phyloP scores from a whole-genome alignment of 1,139 yeast genomes.

The Arxiozyma slooffiae region DNA sequence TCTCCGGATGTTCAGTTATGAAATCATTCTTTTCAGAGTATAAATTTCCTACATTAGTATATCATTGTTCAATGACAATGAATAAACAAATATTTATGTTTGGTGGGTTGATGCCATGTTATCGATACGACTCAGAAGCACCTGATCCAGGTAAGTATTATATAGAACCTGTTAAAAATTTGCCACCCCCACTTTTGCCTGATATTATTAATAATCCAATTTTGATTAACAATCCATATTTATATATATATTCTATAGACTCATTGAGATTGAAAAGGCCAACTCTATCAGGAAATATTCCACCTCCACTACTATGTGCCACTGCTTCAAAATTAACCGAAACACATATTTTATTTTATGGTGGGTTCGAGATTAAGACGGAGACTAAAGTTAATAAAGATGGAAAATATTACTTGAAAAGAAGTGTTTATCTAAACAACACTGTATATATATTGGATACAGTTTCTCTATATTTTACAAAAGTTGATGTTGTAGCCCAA shows the following conservation, averaged over 20 bases:
- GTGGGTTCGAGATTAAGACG: conserved; percentile 38
- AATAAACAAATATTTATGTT: conserved; percentile 31
- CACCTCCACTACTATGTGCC: conserved; percentile 36
- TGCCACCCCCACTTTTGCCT: conserved; percentile 39
- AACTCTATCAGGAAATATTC: conserved; percentile 31
- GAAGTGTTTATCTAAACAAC: conserved; percentile 32
- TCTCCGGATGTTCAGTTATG: conserved; percentile 18
- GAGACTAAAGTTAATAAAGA: conserved; percentile 23
- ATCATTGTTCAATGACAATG: conserved; percentile 35
- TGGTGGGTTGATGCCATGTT: conserved; percentile 36
- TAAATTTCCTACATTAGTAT: conserved; percentile 33
- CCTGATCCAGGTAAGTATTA: conserved; percentile 32
- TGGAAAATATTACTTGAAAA: conserved; percentile 29
- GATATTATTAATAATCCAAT: conserved; percentile 34
- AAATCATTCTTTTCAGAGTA: conserved; percentile 34
- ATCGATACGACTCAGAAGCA: conserved; percentile 28
- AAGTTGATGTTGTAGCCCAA: conserved; percentile 34
- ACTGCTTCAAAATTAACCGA: conserved; percentile 33
- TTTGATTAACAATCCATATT: conserved; percentile 30
- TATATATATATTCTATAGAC: conserved; percentile 32
- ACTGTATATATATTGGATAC: conserved; percentile 38
- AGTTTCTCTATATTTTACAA: conserved; percentile 31
- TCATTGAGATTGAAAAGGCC: conserved; percentile 31
- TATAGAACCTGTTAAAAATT: conserved; percentile 32
- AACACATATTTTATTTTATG: conserved; percentile 37